Evolutionary conservation across 176 grass and related monocot species (phyloP), one percentile per base, ranked within the genome.

Genomic region (Aegilops tauschii): DNA sequence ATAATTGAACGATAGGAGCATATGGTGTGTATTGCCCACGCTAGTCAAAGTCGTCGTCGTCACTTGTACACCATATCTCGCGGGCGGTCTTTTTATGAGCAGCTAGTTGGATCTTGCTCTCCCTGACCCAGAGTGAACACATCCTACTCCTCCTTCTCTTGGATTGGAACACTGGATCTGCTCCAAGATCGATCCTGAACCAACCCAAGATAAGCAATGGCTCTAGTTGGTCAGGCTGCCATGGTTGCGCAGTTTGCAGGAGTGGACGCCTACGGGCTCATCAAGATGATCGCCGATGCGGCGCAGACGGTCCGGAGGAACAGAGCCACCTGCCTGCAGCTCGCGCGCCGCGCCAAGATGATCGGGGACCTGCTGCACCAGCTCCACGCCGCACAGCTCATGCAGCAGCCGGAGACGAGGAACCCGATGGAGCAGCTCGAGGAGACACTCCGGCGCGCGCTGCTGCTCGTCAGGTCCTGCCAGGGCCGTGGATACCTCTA

Each of bases 191-290:
- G 28, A 69, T 17, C 39, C 70, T 61, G 16, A 30, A 76, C 36
- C 47, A 10, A 82, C 77, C 5, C 12, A 79, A 69, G 5, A 42
- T 50, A 80, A 67, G 21, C 66, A 36, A 94, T 94, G 94, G 92
- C 82, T 34, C 83, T 94, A 10, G 84, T 89, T 8, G 91, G 88
- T 27, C 73, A 95, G 79, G 83, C 90, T 23, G 78, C 88, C 13
- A 92, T 45, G 20, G 54, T 95, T 34, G 88, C 92, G 20, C 96
- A 98, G 76, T 85, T 98, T n/a, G 84, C 83, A n/a, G 96, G 96
- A 3, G 54, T 98, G 5, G 93, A 98, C 36, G 96, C 93, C 47
- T 89, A 84, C 68, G 84, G 86, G 0, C 81, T 98, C 8, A 92
- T 98, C 81, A 58, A 64, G 25, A 85, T 98, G 81, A 98, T 98